Percentiles rank a stretch among this genome's conserved stretches.
phyloP scores from a whole-genome alignment of 169 alveolate species.

The Toxoplasma gondii region DNA sequence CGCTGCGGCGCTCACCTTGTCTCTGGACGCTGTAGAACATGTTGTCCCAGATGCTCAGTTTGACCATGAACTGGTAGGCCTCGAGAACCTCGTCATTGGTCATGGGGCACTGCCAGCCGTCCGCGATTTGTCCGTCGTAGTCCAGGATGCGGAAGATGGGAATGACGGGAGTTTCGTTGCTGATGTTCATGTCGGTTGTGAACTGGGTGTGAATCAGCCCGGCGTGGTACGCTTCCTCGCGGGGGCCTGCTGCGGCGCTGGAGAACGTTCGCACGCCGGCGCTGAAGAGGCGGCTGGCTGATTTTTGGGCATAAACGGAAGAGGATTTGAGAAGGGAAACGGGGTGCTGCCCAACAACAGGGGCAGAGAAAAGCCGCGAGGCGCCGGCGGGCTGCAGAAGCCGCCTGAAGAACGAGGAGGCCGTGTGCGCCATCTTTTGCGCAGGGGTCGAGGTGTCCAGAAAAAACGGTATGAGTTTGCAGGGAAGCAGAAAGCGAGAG shows the following conservation, averaged over 20 bases:
- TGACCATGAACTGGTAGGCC: conserved; percentile 60
- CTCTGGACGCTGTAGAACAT: conserved; percentile 85
- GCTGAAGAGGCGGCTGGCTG: not conserved
- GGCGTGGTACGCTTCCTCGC: conserved; percentile 54
- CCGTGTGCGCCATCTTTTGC: not conserved
- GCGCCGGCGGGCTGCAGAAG: not conserved
- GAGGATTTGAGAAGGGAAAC: not conserved
- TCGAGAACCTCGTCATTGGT: conserved; percentile 46
- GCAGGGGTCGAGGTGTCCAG: not conserved
- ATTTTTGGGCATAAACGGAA: not conserved
- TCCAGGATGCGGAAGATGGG: conserved; percentile 65
- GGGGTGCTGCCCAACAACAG: not conserved
- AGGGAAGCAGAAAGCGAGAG: too few relatives aligned
- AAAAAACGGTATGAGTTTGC: too few relatives aligned
- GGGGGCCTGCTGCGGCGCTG: not conserved
- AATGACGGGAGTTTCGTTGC: conserved; percentile 53
- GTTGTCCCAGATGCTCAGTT: conserved; percentile 75
- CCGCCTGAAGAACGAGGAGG: not conserved
- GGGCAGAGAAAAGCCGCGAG: not conserved
- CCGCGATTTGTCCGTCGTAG: conserved; percentile 46
- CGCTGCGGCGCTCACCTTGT: conserved; percentile 73
- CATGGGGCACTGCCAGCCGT: conserved; percentile 63
- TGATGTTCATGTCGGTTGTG: conserved; percentile 38
- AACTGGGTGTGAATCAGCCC: conserved; percentile 60
- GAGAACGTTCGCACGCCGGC: not conserved